A percentile compares a stretch with the other conserved stretches of the same genome.
phyloP scores from a whole-genome alignment of 1,139 yeast species.

The Lodderomyces elongisporus region DNA sequence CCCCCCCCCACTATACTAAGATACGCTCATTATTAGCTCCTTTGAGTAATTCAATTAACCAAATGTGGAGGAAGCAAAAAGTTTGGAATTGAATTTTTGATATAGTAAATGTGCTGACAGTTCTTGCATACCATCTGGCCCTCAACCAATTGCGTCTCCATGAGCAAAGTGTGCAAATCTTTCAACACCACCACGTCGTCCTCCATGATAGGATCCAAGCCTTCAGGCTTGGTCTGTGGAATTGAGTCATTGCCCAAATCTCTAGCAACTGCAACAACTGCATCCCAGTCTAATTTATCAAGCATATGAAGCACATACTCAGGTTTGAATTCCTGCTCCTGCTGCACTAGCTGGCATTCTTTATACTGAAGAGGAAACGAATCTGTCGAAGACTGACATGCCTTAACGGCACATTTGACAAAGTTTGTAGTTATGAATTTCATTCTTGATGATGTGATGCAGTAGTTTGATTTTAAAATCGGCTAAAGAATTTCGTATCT shows the following conservation, averaged over 20 bases:
- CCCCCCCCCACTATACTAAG: too few species aligned
- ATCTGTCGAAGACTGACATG: conserved; percentile 68
- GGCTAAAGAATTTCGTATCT: too few species aligned
- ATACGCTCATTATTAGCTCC: too few species aligned
- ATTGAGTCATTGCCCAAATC: conserved; percentile 68
- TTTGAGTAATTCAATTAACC: conserved; percentile 1
- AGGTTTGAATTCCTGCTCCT: conserved; percentile 79
- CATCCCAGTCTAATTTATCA: conserved; percentile 85
- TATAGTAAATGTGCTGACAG: conserved; percentile 83
- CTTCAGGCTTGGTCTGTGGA: conserved; percentile 64
- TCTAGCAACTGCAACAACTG: conserved; percentile 67
- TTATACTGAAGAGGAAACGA: conserved; percentile 77
- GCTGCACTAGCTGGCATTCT: conserved; percentile 69
- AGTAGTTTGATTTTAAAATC: too few species aligned
- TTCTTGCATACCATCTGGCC: conserved; percentile 87
- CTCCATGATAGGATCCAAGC: conserved; percentile 47
- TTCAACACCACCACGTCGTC: conserved; percentile 60
- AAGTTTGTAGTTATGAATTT: conserved; percentile 92
- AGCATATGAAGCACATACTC: conserved; percentile 74
- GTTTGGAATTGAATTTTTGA: conserved; percentile 92
- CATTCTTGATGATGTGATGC: conserved; percentile 53
- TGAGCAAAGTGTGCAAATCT: conserved; percentile 71
- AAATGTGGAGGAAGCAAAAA: conserved; percentile 92
- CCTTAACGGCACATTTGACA: conserved; percentile 85
- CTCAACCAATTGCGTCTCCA: conserved; percentile 80